Evolutionary conservation across 1,139 yeast genomes (phyloP).

Genomic region (Zygoascus hellenicus): DNA sequence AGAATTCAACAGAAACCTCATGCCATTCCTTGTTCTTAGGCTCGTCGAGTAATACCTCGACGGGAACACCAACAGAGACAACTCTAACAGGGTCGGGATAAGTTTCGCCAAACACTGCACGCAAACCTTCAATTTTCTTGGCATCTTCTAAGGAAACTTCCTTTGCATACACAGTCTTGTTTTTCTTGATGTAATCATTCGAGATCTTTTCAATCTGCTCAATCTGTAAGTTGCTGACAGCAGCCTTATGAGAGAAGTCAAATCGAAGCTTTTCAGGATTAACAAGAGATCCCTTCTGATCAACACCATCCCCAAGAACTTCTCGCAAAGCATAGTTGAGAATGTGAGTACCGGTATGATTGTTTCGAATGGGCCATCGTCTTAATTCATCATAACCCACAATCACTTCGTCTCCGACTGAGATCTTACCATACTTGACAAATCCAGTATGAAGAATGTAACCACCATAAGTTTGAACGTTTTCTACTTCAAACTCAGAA

Average conservation of each 20-base stretch:
- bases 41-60: constrained; percentile 66
- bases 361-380: constrained; percentile 95
- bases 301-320: constrained; percentile 80
- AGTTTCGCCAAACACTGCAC: constrained; percentile 98
- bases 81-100: constrained; percentile 99
- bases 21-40: constrained; percentile 74
- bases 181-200: constrained; percentile 63
- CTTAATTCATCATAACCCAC: constrained; percentile 90
- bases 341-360: constrained; percentile 97
- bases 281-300: constrained; percentile 95
- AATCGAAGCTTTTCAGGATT: constrained; percentile 93
- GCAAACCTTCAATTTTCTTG: constrained; percentile 68
- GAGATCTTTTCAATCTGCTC: constrained; percentile 68
- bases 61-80: constrained; percentile 88
- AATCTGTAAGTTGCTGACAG: constrained; percentile 63
- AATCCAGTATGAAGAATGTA: constrained; percentile 92
- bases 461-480: constrained; percentile 90
- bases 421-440: constrained; percentile 67
- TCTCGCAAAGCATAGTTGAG: constrained; percentile 83
- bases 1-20: constrained; percentile 80
- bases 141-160: constrained; percentile 76
- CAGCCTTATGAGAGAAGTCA: constrained; percentile 89
- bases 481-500: constrained; percentile 81
- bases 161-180: constrained; percentile 68
- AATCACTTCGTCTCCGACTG: constrained; percentile 63